Evolutionary conservation across 2,329 filamentous ascomycete genomes (phyloP).

Genomic region (Diaporthe helianthi): DNA sequence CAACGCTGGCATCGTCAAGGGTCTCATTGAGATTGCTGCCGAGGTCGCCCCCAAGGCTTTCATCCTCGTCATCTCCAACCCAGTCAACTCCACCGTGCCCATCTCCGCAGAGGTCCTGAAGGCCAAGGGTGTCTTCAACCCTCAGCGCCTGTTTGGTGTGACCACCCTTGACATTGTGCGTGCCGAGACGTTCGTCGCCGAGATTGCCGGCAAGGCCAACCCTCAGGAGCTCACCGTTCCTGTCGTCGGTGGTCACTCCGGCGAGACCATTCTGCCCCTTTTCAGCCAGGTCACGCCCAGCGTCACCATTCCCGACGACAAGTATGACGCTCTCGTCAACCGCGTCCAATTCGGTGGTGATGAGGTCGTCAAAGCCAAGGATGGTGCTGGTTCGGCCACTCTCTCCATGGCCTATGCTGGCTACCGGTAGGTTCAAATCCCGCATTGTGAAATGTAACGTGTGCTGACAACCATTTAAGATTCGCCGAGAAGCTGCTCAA

Average conservation of each 20-base stretch:
- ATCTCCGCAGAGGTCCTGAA: conserved; percentile 98
- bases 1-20: conserved; percentile 97
- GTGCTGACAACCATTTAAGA: conserved; percentile 51
- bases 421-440: conserved; percentile 70
- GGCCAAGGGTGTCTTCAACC: conserved; percentile 89
- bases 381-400: conserved; percentile 81
- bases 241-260: conserved; percentile 96
- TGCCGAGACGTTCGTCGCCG: conserved; percentile 93
- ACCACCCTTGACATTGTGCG: conserved; percentile 98
- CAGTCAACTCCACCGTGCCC: conserved; percentile 98
- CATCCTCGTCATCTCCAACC: conserved; percentile 98
- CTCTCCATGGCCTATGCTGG: conserved; percentile 92
- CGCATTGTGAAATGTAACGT: not conserved
- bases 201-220: conserved; percentile 81
- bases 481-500: conserved; percentile 95
- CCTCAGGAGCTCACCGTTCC: conserved; percentile 85
- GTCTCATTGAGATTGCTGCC: conserved; percentile 86
- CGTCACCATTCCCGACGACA: conserved; percentile 83
- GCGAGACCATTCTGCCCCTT: conserved; percentile 96
- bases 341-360: conserved; percentile 98
- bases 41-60: conserved; percentile 91
- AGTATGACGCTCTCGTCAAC: conserved; percentile 89
- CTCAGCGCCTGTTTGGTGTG: conserved; percentile 96
- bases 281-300: conserved; percentile 89
- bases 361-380: conserved; percentile 87